Conservation (phyloP, 129 eudicot species). For the Centella asiatica region DNA sequence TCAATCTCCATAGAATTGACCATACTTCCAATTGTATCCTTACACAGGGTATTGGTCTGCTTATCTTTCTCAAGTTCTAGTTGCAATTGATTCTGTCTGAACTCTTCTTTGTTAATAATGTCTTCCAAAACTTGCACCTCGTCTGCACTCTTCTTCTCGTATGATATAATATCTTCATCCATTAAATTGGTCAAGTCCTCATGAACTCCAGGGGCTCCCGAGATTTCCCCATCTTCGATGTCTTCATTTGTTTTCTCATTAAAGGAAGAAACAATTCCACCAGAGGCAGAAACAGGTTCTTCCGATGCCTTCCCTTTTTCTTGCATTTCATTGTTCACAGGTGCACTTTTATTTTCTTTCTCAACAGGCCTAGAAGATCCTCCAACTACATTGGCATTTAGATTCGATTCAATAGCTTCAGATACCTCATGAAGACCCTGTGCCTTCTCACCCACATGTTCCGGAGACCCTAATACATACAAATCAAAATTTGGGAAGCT, state of each 20-base stretch:
- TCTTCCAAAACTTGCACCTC: conserved; percentile 16
- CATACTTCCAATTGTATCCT: conserved; percentile 8
- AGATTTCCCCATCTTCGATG: conserved; percentile 66
- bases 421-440: background rate
- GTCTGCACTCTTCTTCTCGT: conserved; percentile 16
- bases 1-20: conserved; percentile 11
- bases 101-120: background rate
- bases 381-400: conserved; percentile 15
- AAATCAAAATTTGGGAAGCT: conserved; percentile 8
- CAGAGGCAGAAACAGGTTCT: conserved; percentile 10
- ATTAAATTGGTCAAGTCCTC: conserved; percentile 16
- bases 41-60: background rate
- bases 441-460: conserved; percentile 11
- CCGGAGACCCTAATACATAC: conserved; percentile 14
- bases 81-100: conserved; percentile 11
- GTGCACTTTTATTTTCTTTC: background rate
- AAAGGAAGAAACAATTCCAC: conserved; percentile 11
- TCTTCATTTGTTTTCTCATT: conserved; percentile 23
- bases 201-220: conserved; percentile 22
- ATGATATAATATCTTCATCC: conserved; percentile 21
- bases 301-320: conserved; percentile 24
- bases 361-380: conserved; percentile 10
- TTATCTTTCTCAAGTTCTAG: conserved; percentile 13
- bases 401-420: conserved; percentile 16
- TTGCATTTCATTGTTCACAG: conserved; percentile 15